A percentile compares a stretch with the other conserved stretches of the same genome.
Evolutionary conservation across 2,329 filamentous ascomycete genomes (phyloP).

Genomic region (Didymella lethalis): DNA sequence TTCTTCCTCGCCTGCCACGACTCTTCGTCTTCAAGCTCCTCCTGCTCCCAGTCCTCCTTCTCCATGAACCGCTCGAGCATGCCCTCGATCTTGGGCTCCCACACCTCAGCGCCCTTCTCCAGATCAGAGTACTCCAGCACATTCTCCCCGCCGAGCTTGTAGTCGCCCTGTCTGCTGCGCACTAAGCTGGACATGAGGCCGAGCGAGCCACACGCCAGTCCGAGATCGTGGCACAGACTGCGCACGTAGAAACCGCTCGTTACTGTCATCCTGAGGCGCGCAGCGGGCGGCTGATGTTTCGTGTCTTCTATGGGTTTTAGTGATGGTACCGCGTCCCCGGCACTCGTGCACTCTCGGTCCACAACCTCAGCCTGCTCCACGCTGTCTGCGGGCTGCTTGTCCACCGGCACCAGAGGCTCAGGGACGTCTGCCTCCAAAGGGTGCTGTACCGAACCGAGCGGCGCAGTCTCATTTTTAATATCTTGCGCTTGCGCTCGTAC

Average conservation of each 20-base stretch:
- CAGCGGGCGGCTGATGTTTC: constrained; percentile 66
- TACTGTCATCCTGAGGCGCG: constrained; percentile 86
- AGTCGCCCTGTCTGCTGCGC: constrained; percentile 82
- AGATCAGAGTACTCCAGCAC: constrained; percentile 82
- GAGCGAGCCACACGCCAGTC: constrained; percentile 79
- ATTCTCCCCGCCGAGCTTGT: constrained; percentile 71
- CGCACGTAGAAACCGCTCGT: constrained; percentile 97
- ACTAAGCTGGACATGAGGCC: constrained; percentile 86
- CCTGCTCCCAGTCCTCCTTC: constrained; percentile 49
- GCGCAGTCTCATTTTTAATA: background rate
- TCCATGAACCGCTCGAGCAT: constrained; percentile 64
- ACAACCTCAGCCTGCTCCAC: constrained; percentile 9
- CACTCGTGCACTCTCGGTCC: constrained; percentile 1
- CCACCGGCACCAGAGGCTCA: constrained; percentile 10
- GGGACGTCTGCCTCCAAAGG: constrained; percentile 15
- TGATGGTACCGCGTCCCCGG: background rate
- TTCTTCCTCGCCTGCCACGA: constrained; percentile 53
- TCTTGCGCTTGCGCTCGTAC: background rate
- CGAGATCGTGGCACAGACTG: constrained; percentile 90
- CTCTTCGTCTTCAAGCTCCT: constrained; percentile 43
- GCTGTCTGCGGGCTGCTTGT: constrained; percentile 15
- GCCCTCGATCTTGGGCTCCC: constrained; percentile 75
- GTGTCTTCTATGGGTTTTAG: background rate
- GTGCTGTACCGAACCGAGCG: background rate
- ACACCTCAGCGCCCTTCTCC: constrained; percentile 77